Evolutionary conservation across 352 stramenopile species (phyloP).

Genomic region (Phytopythium montanum): DNA sequence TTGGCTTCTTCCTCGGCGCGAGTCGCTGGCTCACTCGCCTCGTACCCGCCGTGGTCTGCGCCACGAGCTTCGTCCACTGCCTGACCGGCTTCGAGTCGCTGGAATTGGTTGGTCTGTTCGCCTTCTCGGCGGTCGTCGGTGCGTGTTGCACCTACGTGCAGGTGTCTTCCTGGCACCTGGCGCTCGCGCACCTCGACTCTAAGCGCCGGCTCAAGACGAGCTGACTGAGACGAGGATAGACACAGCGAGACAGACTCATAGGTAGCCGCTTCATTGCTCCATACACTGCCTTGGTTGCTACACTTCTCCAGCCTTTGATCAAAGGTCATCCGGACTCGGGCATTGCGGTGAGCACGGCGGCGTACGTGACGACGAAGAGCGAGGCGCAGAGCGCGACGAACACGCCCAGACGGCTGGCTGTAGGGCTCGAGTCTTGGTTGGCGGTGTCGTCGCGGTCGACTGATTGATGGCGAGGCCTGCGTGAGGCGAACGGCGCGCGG

Average conservation of each 20-base stretch:
- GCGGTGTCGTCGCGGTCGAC: background rate
- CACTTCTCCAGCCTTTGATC: background rate
- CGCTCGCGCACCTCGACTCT: conserved; percentile 36
- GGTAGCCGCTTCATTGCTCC: background rate
- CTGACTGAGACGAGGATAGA: background rate
- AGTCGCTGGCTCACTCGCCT: conserved; percentile 17
- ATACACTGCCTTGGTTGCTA: background rate
- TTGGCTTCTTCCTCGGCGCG: conserved; percentile 27
- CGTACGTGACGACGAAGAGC: conserved; percentile 39
- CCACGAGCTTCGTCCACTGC: conserved; percentile 25
- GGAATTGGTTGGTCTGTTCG: conserved; percentile 23
- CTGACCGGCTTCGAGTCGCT: conserved; percentile 22
- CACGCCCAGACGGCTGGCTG: conserved; percentile 16
- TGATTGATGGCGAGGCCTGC: conserved; percentile 10
- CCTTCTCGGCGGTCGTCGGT: conserved; percentile 35
- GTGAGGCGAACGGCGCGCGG: conserved; percentile 14
- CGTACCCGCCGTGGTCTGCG: conserved; percentile 13
- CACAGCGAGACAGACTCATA: background rate
- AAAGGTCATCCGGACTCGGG: conserved; percentile 12
- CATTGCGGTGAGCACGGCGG: conserved; percentile 31
- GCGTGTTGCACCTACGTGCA: conserved; percentile 58
- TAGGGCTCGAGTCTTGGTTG: background rate
- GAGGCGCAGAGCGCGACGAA: conserved; percentile 24
- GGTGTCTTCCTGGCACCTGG: conserved; percentile 43
- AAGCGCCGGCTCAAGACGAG: conserved; percentile 20